These are phyloP conservation scores for Arthrobotrys musiformis DNA, from an alignment of 2,329 filamentous ascomycete genomes.

Conservation along the genomic window DNA sequence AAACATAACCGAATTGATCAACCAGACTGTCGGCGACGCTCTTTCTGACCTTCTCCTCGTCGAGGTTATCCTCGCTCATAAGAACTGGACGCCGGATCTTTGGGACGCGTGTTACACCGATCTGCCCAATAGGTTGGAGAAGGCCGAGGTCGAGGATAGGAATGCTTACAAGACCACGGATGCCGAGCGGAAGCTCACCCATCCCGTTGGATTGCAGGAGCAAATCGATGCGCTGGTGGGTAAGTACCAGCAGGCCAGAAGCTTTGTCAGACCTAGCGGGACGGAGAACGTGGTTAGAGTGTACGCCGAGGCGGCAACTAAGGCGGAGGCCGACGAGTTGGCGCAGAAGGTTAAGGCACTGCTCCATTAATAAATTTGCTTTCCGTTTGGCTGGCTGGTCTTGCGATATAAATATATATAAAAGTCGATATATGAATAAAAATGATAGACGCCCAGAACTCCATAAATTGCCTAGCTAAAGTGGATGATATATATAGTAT, in stretches of 20 bases:
- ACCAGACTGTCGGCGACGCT: constrained; percentile 96
- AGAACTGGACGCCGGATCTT: constrained; percentile 86
- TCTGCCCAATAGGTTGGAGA: constrained; percentile 92
- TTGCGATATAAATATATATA: background rate
- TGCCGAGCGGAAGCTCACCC: constrained; percentile 86
- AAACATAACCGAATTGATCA: constrained; percentile 89
- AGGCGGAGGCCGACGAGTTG: constrained; percentile 89
- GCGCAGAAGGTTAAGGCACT: constrained; percentile 82
- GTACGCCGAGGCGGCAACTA: constrained; percentile 91
- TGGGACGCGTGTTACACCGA: constrained; percentile 95
- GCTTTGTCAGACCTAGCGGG: constrained; percentile 90
- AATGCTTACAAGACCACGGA: constrained; percentile 91
- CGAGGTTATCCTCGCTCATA: constrained; percentile 95
- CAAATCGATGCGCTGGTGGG: constrained; percentile 88
- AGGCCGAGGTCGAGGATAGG: constrained; percentile 88
- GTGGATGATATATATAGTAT: background rate
- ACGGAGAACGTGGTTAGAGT: constrained; percentile 97
- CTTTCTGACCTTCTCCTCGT: constrained; percentile 96
- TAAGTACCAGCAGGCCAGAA: constrained; percentile 88
- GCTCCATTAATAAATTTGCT: constrained; percentile 63
- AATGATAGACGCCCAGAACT: background rate
- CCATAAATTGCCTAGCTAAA: background rate
- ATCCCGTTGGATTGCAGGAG: constrained; percentile 80
- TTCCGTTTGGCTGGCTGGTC: too few relatives aligned
- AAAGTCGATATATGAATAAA: background rate